phyloP scores from a whole-genome alignment of 2,329 filamentous ascomycete species.

The Zopfia rhizophila region DNA sequence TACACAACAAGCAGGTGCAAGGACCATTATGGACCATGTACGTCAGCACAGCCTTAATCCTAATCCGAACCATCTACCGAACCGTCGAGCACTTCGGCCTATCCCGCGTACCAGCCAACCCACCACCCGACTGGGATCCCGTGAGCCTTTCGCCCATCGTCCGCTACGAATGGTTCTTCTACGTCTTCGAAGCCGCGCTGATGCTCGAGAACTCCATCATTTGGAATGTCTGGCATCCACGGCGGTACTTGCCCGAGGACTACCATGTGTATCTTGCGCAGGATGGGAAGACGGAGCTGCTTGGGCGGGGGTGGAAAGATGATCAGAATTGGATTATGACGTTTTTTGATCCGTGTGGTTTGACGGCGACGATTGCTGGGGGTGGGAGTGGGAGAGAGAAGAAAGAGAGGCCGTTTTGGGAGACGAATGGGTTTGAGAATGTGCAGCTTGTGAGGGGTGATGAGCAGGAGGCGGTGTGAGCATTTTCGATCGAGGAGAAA shows the following conservation, averaged over 20 bases:
- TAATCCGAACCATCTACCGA: slow-evolving; percentile 62
- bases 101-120: slow-evolving; percentile 54
- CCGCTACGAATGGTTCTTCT: slow-evolving; percentile 63
- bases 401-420: slow-evolving; percentile 32
- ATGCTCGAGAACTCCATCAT: slow-evolving; percentile 62
- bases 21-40: slow-evolving; percentile 56
- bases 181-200: slow-evolving; percentile 61
- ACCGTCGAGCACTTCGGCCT: slow-evolving; percentile 63
- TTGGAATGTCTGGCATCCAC: slow-evolving; percentile 62
- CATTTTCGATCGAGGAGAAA: neutral
- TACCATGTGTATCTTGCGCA: slow-evolving; percentile 60
- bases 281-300: slow-evolving; percentile 24
- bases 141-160: slow-evolving; percentile 43
- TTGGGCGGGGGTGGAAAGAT: slow-evolving; percentile 34
- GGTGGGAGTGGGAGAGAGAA: slow-evolving; percentile 7
- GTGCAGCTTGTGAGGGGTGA: neutral
- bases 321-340: slow-evolving; percentile 37
- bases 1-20: slow-evolving; percentile 59
- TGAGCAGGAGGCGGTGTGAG: neutral
- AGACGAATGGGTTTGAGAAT: slow-evolving; percentile 28
- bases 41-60: slow-evolving; percentile 53
- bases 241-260: slow-evolving; percentile 59
- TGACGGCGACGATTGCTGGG: slow-evolving; percentile 13
- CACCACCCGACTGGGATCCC: slow-evolving; percentile 43
- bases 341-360: slow-evolving; percentile 34